These are phyloP conservation scores for Byssoonygena ceratinophila DNA, from an alignment of 2,329 filamentous ascomycete genomes.

Conservation along the genomic window DNA sequence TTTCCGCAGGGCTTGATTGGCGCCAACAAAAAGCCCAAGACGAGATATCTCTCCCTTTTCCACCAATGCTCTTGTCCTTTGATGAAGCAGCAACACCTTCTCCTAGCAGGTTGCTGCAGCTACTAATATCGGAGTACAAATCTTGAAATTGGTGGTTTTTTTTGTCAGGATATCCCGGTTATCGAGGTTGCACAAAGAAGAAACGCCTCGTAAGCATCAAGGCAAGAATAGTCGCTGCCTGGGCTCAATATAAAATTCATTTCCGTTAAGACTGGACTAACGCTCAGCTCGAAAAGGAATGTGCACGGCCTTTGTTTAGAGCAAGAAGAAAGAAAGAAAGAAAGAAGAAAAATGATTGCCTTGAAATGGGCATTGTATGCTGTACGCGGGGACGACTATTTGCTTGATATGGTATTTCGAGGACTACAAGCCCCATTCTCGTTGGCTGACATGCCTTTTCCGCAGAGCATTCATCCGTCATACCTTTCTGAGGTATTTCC, in stretches of 20 bases:
- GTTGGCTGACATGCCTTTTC: no score
- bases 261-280: background rate
- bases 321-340: background rate
- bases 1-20: constrained; percentile 1
- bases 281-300: constrained; percentile 6
- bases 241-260: background rate
- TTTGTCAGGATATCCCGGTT: background rate
- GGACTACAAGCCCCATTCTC: no score
- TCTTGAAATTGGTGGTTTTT: background rate
- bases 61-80: background rate
- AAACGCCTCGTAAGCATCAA: background rate
- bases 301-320: background rate
- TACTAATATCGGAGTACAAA: background rate
- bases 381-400: no score
- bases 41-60: background rate
- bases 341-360: background rate
- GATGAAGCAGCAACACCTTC: background rate
- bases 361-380: background rate
- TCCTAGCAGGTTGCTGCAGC: background rate
- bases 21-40: background rate
- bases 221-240: background rate
- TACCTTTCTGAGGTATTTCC: no score
- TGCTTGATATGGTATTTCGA: no score
- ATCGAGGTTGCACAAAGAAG: background rate
- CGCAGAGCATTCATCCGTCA: no score